These are phyloP conservation scores for Fraxinus ornus DNA, from an alignment of 305 asterid genomes.

Conservation along the genomic window DNA sequence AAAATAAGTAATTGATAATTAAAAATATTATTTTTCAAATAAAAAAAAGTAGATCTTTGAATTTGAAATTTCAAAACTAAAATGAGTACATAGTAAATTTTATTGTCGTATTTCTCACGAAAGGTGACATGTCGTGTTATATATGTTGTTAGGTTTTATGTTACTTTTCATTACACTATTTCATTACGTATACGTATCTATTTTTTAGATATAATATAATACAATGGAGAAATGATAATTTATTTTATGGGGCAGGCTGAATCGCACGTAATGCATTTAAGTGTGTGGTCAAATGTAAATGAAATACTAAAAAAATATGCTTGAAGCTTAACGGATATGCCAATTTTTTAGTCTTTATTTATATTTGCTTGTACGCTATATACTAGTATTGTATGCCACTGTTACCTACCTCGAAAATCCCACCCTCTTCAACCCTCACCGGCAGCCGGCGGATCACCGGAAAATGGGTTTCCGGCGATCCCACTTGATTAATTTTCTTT, in stretches of 20 bases:
- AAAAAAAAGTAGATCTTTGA: too few relatives aligned
- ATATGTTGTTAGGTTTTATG: too few relatives aligned
- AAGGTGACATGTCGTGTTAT: too few relatives aligned
- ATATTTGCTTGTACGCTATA: not conserved
- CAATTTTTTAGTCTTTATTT: not conserved
- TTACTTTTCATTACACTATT: too few relatives aligned
- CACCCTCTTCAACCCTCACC: conserved; percentile 2
- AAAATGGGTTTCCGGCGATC: conserved; percentile 42
- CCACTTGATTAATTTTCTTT: conserved; percentile 25
- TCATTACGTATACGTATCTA: too few relatives aligned
- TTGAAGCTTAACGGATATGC: not conserved
- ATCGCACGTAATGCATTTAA: not conserved
- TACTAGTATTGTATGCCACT: not conserved
- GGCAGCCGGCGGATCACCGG: conserved; percentile 16
- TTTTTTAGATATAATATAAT: too few relatives aligned
- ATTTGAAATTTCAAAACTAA: too few relatives aligned
- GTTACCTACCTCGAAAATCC: not conserved
- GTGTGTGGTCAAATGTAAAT: not conserved
- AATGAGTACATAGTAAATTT: too few relatives aligned
- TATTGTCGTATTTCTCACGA: too few relatives aligned
- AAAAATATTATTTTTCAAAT: too few relatives aligned
- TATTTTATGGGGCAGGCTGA: not conserved
- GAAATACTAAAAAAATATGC: not conserved
- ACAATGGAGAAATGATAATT: too few relatives aligned
- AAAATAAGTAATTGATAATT: too few relatives aligned